Evolutionary conservation across 2,329 filamentous ascomycete species (phyloP).

Genomic region (Colletotrichum cordylinicola): DNA sequence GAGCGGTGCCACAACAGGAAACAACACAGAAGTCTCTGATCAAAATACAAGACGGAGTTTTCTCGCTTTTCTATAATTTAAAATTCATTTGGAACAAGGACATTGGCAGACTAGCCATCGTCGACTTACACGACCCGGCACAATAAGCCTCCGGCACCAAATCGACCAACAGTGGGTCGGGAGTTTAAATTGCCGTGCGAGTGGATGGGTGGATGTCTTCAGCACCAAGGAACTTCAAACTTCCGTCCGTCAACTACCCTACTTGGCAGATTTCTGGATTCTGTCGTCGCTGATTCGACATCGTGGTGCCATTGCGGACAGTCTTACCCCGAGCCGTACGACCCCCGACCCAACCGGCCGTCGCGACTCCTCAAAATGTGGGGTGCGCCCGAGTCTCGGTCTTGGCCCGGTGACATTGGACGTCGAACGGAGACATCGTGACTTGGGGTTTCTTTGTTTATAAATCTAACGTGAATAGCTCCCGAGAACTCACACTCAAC

Average conservation of each 20-base stretch:
- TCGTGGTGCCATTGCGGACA: neutral
- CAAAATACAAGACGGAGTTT: neutral
- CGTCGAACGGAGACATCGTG: neutral
- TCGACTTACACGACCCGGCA: neutral
- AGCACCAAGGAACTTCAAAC: neutral
- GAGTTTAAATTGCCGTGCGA: neutral
- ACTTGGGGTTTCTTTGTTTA: neutral
- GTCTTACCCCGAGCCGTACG: neutral
- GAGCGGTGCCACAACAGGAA: neutral
- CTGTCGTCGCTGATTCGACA: neutral
- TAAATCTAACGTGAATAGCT: neutral
- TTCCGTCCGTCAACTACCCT: neutral
- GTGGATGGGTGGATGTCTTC: neutral
- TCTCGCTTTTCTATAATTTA: neutral
- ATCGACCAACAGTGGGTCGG: neutral
- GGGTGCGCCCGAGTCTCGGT: neutral
- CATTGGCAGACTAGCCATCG: neutral
- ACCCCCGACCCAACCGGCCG: neutral
- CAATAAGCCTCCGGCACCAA: neutral
- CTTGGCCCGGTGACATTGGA: neutral
- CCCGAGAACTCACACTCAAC: neutral
- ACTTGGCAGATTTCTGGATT: neutral
- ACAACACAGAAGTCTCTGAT: neutral
- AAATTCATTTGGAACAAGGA: neutral
- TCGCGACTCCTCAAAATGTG: conserved; percentile 11